phyloP scores from a whole-genome alignment of 1,284 basidiomycete genomes.

The Clitocybe nebularis region DNA sequence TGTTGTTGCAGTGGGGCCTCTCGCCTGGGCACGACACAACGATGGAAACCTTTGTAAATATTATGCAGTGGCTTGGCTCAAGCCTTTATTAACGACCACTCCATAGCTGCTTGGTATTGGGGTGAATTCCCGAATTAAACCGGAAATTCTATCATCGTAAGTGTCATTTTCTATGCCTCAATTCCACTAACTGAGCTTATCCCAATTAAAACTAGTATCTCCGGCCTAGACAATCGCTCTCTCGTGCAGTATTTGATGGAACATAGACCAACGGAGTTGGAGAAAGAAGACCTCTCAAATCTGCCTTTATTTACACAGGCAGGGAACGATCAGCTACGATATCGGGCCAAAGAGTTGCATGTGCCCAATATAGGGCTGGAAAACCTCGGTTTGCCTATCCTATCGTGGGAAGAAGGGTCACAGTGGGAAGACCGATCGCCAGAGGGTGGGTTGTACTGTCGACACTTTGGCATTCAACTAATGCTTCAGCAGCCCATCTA shows the following conservation, averaged over 20 bases:
- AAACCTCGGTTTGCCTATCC: background rate
- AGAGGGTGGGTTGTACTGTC: background rate
- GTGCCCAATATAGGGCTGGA: background rate
- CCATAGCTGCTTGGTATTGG: background rate
- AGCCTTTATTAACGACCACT: background rate
- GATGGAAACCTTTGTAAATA: background rate
- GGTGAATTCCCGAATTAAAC: background rate
- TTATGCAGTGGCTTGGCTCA: background rate
- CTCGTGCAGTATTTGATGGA: background rate
- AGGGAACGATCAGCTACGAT: background rate
- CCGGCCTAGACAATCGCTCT: background rate
- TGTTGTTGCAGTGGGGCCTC: background rate
- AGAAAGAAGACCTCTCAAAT: background rate
- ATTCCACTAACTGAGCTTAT: no score
- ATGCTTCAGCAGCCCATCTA: background rate
- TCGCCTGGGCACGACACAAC: background rate
- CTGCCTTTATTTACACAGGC: background rate
- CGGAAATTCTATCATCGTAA: background rate
- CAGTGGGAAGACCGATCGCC: background rate
- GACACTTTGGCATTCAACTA: background rate
- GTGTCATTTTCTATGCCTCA: no score
- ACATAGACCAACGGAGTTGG: background rate
- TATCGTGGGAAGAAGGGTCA: background rate
- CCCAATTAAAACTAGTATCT: no score
- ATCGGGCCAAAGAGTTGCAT: background rate